Conservation (phyloP, 108 stramenopile genomes). For the Epithemia pelagica region DNA sequence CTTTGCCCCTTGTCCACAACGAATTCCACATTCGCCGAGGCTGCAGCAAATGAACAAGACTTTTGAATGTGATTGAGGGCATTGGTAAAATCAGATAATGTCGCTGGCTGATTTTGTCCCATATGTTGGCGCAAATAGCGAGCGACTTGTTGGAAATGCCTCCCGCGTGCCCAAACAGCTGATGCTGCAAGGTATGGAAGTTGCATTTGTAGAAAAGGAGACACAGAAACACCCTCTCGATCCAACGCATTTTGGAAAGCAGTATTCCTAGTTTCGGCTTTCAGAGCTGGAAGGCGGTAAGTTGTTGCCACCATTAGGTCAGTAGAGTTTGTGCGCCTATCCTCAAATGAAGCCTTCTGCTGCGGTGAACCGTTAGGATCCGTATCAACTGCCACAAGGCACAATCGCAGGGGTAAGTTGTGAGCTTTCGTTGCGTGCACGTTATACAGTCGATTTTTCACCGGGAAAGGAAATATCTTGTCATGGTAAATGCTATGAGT, state of each 20-base stretch:
- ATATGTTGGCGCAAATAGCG: background rate
- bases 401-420: conserved; percentile 42
- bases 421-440: conserved; percentile 22
- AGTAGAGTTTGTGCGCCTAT: background rate
- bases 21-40: conserved; percentile 3
- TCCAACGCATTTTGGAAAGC: conserved; percentile 50
- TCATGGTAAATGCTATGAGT: conserved; percentile 29
- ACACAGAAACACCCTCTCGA: conserved; percentile 23
- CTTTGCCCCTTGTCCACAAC: background rate
- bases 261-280: conserved; percentile 29
- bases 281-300: conserved; percentile 45
- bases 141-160: conserved; percentile 38
- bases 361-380: conserved; percentile 36
- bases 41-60: background rate
- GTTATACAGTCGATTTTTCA: conserved; percentile 62
- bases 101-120: background rate
- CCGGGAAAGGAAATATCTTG: conserved; percentile 59
- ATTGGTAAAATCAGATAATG: background rate
- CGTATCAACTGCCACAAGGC: conserved; percentile 70
- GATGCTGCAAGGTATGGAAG: conserved; percentile 49
- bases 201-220: conserved; percentile 18
- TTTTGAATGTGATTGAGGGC: background rate
- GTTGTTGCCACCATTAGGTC: conserved; percentile 31
- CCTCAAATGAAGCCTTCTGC: background rate
- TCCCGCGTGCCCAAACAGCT: conserved; percentile 46